These are phyloP conservation scores for Cytospora schulzeri DNA, from an alignment of 2,329 filamentous ascomycete species.

Conservation along the genomic window DNA sequence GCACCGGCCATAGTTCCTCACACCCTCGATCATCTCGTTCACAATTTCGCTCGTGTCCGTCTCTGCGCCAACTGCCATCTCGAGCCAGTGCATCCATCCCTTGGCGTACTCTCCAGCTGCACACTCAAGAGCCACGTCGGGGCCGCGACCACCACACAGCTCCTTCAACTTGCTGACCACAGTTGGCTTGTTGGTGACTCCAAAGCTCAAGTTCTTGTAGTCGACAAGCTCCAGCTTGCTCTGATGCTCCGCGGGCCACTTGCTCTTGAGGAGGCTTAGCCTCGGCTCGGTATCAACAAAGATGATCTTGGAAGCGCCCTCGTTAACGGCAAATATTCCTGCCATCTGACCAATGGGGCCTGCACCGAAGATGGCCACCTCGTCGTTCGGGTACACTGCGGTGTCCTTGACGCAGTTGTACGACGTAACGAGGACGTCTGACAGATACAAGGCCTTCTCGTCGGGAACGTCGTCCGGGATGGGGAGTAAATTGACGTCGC, in stretches of 20 bases:
- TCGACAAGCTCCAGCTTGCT: conserved; percentile 69
- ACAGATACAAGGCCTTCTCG: conserved; percentile 81
- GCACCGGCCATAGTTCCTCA: conserved; percentile 70
- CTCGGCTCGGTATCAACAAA: conserved; percentile 75
- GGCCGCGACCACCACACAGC: conserved; percentile 70
- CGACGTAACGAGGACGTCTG: conserved; percentile 76
- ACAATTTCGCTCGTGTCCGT: conserved; percentile 82
- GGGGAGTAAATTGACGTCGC: conserved; percentile 77
- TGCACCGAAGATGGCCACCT: conserved; percentile 82
- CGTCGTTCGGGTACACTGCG: conserved; percentile 73
- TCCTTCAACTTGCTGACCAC: conserved; percentile 75
- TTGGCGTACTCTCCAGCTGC: conserved; percentile 64
- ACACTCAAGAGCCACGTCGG: conserved; percentile 73
- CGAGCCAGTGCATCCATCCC: conserved; percentile 61
- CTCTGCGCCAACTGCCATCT: conserved; percentile 67
- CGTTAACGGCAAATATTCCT: conserved; percentile 72
- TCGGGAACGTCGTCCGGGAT: conserved; percentile 80
- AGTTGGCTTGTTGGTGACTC: conserved; percentile 59
- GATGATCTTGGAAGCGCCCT: conserved; percentile 75
- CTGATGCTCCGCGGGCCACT: conserved; percentile 52
- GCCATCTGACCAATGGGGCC: conserved; percentile 87
- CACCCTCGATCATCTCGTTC: conserved; percentile 79
- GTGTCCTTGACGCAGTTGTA: conserved; percentile 86
- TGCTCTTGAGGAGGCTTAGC: conserved; percentile 67
- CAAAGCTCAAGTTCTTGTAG: conserved; percentile 61